Conservation (phyloP, 352 stramenopile genomes). For the Blastocystis sp. region DNA sequence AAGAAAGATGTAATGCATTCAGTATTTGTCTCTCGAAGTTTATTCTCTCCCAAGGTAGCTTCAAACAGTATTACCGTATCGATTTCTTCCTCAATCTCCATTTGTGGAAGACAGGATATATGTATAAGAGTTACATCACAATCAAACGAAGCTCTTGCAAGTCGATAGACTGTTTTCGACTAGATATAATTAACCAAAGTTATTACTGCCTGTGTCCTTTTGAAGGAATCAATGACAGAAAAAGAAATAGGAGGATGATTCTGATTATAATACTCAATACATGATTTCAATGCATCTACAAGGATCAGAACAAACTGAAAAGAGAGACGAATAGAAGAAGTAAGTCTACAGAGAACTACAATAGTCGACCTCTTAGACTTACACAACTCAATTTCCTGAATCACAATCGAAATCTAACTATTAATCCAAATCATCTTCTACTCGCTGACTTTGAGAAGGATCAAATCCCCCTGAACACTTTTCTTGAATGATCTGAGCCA, state of each 20-base stretch:
- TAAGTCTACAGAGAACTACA: background rate
- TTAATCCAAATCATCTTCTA: background rate
- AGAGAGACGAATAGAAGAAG: background rate
- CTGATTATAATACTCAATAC: conserved; percentile 4
- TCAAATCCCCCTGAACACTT: background rate
- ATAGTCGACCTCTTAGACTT: background rate
- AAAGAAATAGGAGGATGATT: background rate
- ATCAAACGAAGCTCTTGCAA: background rate
- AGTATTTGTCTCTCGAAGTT: background rate
- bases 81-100: conserved; percentile 8
- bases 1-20: conserved; percentile 2
- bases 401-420: conserved; percentile 16
- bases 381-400: background rate
- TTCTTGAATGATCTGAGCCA: background rate
- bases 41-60: background rate
- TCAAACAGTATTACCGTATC: conserved; percentile 34
- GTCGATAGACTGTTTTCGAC: conserved; percentile 5
- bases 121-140: conserved; percentile 20
- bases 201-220: conserved; percentile 1
- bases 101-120: conserved; percentile 6
- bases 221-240: conserved; percentile 17
- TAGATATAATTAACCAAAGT: background rate
- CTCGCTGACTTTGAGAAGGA: background rate
- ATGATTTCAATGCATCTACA: background rate
- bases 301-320: background rate